Percentiles rank a stretch among this genome's conserved stretches.
phyloP scores from a whole-genome alignment of 805 yeast genomes.

The Wickerhamomyces ciferrii region DNA sequence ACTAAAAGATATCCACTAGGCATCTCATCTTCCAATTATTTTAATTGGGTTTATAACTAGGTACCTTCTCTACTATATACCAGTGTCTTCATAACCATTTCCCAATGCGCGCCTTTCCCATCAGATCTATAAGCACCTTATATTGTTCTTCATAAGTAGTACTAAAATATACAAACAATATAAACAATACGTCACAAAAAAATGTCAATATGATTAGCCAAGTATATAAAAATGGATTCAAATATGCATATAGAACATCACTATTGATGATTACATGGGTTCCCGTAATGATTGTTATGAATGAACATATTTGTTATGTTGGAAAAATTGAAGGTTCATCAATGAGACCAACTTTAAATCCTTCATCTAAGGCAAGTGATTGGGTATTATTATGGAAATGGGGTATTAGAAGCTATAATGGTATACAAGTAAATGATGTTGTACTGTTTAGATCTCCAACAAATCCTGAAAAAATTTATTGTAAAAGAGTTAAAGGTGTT shows the following conservation, averaged over 20 bases:
- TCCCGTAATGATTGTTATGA: slow-evolving; percentile 67
- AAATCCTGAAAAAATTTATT: slow-evolving; percentile 70
- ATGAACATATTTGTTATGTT: slow-evolving; percentile 67
- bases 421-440: slow-evolving; percentile 60
- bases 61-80: too few species aligned
- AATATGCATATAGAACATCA: slow-evolving; percentile 24
- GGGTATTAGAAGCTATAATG: slow-evolving; percentile 40
- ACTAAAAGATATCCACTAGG: too few species aligned
- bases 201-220: background rate
- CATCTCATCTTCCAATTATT: too few species aligned
- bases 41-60: too few species aligned
- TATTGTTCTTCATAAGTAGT: too few species aligned
- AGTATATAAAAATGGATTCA: slow-evolving; percentile 7
- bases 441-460: slow-evolving; percentile 73
- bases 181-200: background rate
- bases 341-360: slow-evolving; percentile 88
- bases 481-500: slow-evolving; percentile 74
- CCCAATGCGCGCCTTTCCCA: background rate
- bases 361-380: slow-evolving; percentile 45
- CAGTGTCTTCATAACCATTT: background rate
- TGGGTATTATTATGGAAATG: slow-evolving; percentile 69
- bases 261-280: slow-evolving; percentile 59
- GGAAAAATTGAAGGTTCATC: slow-evolving; percentile 76
- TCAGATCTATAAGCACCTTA: background rate
- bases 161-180: background rate